Conservation (phyloP, 495 filamentous ascomycete genomes). For the Talaromyces liani region DNA sequence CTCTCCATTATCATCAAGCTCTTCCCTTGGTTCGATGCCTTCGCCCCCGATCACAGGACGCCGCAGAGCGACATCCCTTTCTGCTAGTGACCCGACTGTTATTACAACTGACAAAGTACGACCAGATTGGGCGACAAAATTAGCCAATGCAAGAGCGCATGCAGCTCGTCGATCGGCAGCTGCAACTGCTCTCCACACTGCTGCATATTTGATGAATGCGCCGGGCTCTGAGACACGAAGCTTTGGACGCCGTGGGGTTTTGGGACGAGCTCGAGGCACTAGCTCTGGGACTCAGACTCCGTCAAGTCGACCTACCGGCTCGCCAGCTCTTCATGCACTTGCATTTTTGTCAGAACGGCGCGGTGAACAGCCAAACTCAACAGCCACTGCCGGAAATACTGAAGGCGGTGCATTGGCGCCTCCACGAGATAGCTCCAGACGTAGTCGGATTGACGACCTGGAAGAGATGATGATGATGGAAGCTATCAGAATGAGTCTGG, state of each 20-base stretch:
- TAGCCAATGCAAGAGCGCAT: slow-evolving; percentile 76
- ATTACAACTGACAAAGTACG: slow-evolving; percentile 88
- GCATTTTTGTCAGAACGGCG: slow-evolving; percentile 45
- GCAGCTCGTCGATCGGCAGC: slow-evolving; percentile 82
- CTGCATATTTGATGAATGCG: slow-evolving; percentile 83
- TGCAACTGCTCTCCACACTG: slow-evolving; percentile 89
- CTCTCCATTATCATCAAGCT: slow-evolving; percentile 67
- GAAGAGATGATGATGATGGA: slow-evolving; percentile 99
- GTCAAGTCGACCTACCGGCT: slow-evolving; percentile 24
- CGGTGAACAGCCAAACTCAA: slow-evolving; percentile 11
- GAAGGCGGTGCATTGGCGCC: slow-evolving; percentile 40
- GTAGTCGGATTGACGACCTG: slow-evolving; percentile 71
- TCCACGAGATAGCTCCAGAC: slow-evolving; percentile 50
- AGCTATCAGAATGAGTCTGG: slow-evolving; percentile 81
- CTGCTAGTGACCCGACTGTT: slow-evolving; percentile 69
- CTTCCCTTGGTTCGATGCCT: slow-evolving; percentile 38
- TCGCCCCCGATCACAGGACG: slow-evolving; percentile 31
- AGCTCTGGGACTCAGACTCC: slow-evolving; percentile 18
- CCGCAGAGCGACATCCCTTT: slow-evolving; percentile 73
- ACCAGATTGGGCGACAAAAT: slow-evolving; percentile 89
- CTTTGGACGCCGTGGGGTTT: slow-evolving; percentile 39
- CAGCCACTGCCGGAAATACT: slow-evolving; percentile 23
- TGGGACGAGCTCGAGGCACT: slow-evolving; percentile 29
- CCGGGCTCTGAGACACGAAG: slow-evolving; percentile 41
- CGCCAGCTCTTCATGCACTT: slow-evolving; percentile 43